These are phyloP conservation scores for Cardamine chenopodiifolia DNA, from an alignment of 345 rosid genomes.

Conservation along the genomic window DNA sequence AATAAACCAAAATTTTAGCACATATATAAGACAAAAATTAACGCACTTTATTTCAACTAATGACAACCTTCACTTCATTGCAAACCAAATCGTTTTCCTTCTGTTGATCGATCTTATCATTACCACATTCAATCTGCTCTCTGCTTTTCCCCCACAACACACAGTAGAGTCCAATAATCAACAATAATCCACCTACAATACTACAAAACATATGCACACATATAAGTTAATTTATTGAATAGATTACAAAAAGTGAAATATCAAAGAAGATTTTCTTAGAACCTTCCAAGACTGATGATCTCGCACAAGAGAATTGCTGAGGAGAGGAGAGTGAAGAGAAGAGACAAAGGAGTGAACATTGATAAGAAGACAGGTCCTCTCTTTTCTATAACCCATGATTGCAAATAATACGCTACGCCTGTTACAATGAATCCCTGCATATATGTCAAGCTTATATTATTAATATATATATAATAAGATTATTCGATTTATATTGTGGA, in stretches of 20 bases:
- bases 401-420: constrained; percentile 78
- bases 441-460: constrained; percentile 7
- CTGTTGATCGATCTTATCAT: constrained; percentile 32
- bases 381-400: constrained; percentile 90
- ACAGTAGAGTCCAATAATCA: constrained; percentile 79
- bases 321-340: constrained; percentile 64
- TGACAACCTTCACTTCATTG: constrained; percentile 49
- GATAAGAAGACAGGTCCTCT: constrained; percentile 91
- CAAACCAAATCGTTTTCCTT: constrained; percentile 43
- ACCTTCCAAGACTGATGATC: constrained; percentile 77
- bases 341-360: constrained; percentile 78
- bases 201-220: constrained; percentile 41
- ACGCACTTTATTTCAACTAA: constrained; percentile 16
- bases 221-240: neutral
- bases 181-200: constrained; percentile 65
- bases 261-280: neutral
- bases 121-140: constrained; percentile 46
- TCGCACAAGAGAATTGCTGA: constrained; percentile 71
- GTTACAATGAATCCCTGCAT: constrained; percentile 88
- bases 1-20: neutral
- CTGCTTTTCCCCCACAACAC: constrained; percentile 85
- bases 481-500: neutral
- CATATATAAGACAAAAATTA: constrained; percentile 2
- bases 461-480: neutral
- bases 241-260: neutral